phyloP scores from a whole-genome alignment of 2,329 filamentous ascomycete species.

The Arthrinium puccinioides region DNA sequence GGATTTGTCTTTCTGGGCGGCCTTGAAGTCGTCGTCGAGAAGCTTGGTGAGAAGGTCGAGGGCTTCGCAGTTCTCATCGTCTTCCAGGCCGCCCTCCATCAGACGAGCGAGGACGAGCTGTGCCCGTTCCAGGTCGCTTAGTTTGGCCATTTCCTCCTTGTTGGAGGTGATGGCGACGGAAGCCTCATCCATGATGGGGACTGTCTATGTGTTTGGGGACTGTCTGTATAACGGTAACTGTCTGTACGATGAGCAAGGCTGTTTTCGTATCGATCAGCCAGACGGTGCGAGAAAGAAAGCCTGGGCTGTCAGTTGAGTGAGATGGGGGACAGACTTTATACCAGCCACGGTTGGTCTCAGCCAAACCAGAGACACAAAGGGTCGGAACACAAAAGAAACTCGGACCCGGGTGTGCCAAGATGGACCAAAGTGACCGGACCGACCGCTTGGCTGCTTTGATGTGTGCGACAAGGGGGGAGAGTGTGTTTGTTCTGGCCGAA shows the following conservation, averaged over 20 bases:
- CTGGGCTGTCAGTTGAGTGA: no score
- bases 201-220: no score
- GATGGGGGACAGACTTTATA: no score
- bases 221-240: no score
- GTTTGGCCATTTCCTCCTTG: conserved; percentile 17
- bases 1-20: conserved; percentile 31
- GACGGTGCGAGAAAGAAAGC: no score
- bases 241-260: no score
- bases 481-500: no score
- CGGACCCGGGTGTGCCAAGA: background rate
- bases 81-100: conserved; percentile 85
- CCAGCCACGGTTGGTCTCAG: no score
- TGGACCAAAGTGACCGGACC: background rate
- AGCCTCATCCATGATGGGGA: conserved; percentile 21
- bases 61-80: conserved; percentile 58
- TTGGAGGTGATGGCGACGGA: conserved; percentile 15
- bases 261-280: no score
- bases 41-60: conserved; percentile 53
- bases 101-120: conserved; percentile 77
- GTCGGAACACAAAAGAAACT: background rate
- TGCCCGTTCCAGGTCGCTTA: conserved; percentile 46
- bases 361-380: no score
- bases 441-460: conserved; percentile 4
- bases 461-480: conserved; percentile 2
- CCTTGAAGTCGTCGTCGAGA: conserved; percentile 45